Base-by-base conservation (phyloP, 78 protist genomes). In the Planoprotostelium fungivorum region DNA sequence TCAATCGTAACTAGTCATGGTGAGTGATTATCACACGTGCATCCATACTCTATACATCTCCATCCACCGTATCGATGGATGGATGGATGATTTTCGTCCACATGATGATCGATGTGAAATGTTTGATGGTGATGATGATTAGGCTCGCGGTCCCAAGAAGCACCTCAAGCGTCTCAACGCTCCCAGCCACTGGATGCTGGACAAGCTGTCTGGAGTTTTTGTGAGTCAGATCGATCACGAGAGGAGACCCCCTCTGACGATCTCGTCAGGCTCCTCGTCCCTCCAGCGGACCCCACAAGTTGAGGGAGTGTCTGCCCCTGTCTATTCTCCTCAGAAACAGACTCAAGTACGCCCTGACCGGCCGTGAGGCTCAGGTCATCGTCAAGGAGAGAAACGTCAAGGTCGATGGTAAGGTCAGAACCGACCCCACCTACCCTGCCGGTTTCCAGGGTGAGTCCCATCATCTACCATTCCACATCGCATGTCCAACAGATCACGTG, bases 121-220 rank as follows among this genome's bases (percentile, higher is more conserved):
- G 73, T 25, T 51, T 16, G 5, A 16, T 51, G 16, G 16, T 51
- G 16, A 85, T 35, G n/a, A 37, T 16, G 1, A 86, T 51, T 36
- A 89, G 96, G 95, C 94, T 84, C 97, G 97, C 88, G 99, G 99
- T 5, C 98, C 99, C 34, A 98, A 97, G 97, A 94, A 97, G 93
- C 99, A 98, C 95, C 85, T 99, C 85, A 99, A 99, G 97, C 97
- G 99, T 89, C 90, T 99, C 83, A 73, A 87, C 86, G 99, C 99
- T 87, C 99, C 99, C 90, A 86, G 84, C 88, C 98, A 98, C 94
- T 98, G 99, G 99, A 98, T 98, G 99, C 96, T 99, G 51, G 98
- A 95, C 97, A 99, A 99, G 96, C 95, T 99, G 84, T 90, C 98
- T 87, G 99, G 99, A 36, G 92, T 90, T 84, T 99, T 35, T 84